These are phyloP conservation scores for Cymbopogon flexuosus DNA, from an alignment of 202 grass and related monocot genomes.

Conservation along the genomic window DNA sequence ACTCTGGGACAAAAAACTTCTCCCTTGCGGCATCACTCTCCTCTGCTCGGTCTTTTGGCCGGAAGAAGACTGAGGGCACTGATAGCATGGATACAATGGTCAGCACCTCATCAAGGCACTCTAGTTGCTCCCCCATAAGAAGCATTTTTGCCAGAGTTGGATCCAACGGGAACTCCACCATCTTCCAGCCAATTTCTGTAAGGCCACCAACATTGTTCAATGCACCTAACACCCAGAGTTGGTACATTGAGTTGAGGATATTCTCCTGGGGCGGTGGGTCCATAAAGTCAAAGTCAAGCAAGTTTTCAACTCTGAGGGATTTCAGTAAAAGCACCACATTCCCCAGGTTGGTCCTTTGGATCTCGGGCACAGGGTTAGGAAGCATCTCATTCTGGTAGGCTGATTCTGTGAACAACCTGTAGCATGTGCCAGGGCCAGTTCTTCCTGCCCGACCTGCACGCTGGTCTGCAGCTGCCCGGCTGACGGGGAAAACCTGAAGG, in stretches of 20 bases:
- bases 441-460: conserved; percentile 86
- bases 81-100: conserved; percentile 99
- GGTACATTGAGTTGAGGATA: conserved; percentile 99
- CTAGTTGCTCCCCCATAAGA: conserved; percentile 89
- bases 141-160: conserved; percentile 95
- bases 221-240: conserved; percentile 93
- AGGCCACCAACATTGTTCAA: conserved; percentile 89
- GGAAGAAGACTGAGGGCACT: conserved; percentile 93
- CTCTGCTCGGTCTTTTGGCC: conserved; percentile 91
- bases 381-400: conserved; percentile 98
- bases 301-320: conserved; percentile 89
- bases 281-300: conserved; percentile 98
- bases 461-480: conserved; percentile 88
- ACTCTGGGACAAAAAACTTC: conserved; percentile 97
- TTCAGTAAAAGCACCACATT: conserved; percentile 94
- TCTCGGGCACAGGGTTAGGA: conserved; percentile 89
- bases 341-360: conserved; percentile 92
- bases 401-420: conserved; percentile 84
- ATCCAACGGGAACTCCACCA: conserved; percentile 97
- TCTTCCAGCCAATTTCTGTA: conserved; percentile 94
- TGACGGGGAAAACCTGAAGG: conserved; percentile 86
- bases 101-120: conserved; percentile 83
- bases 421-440: conserved; percentile 92
- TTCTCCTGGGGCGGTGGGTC: conserved; percentile 97
- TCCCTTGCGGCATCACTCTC: conserved; percentile 96